Conservation (phyloP, 2,329 filamentous ascomycete species). For the Coniochaeta prunicola region DNA sequence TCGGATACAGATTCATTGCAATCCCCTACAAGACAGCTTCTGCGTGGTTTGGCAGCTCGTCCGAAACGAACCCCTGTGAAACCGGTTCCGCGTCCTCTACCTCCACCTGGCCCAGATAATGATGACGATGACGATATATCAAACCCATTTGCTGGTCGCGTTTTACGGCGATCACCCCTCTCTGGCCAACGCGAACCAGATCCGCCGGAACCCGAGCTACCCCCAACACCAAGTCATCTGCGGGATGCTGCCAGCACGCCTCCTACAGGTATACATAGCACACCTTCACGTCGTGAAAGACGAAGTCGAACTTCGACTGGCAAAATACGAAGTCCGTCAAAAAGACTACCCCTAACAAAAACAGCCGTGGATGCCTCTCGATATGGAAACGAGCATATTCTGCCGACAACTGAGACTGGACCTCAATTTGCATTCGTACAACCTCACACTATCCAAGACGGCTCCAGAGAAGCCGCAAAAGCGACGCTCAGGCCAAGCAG, state of each 20-base stretch:
- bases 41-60: slow-evolving; percentile 25
- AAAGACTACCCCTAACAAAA: slow-evolving; percentile 32
- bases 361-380: neutral
- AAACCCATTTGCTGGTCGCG: slow-evolving; percentile 31
- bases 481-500: neutral
- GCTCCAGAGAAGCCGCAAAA: neutral
- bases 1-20: slow-evolving; percentile 6
- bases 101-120: slow-evolving; percentile 33
- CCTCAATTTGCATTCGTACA: neutral
- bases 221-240: slow-evolving; percentile 45
- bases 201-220: slow-evolving; percentile 55
- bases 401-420: slow-evolving; percentile 16
- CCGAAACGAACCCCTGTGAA: slow-evolving; percentile 33
- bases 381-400: neutral
- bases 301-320: slow-evolving; percentile 30
- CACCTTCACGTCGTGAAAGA: slow-evolving; percentile 42
- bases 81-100: slow-evolving; percentile 38
- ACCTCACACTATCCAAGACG: slow-evolving; percentile 6
- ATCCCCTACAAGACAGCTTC: slow-evolving; percentile 18
- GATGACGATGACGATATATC: slow-evolving; percentile 36
- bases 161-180: slow-evolving; percentile 27
- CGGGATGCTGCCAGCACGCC: slow-evolving; percentile 49
- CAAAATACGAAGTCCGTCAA: slow-evolving; percentile 38
- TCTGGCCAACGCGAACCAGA: slow-evolving; percentile 22
- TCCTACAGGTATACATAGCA: slow-evolving; percentile 52